A percentile compares a stretch with the other conserved stretches of the same genome.
Conservation (phyloP, 768 basidiomycete species). For the Russula olivacea region DNA sequence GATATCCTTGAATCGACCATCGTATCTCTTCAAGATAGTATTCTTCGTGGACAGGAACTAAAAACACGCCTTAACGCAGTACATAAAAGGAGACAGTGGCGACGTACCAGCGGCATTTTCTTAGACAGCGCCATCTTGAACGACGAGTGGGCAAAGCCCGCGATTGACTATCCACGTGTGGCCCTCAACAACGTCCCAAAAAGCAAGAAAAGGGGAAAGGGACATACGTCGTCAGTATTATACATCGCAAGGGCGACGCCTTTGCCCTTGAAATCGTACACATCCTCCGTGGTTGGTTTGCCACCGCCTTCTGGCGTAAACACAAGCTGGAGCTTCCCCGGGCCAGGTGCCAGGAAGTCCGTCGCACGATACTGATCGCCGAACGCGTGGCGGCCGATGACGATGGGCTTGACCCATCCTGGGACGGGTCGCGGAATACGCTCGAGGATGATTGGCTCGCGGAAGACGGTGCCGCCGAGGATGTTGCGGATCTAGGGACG, state of each 20-base stretch:
- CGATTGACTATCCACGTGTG: slow-evolving; percentile 59
- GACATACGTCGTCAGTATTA: slow-evolving; percentile 84
- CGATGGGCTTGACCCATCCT: slow-evolving; percentile 95
- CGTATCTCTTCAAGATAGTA: slow-evolving; percentile 95
- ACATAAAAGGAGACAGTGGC: neutral
- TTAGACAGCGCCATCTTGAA: slow-evolving; percentile 93
- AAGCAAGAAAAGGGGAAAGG: neutral
- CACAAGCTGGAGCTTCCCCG: slow-evolving; percentile 90
- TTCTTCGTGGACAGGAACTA: slow-evolving; percentile 98
- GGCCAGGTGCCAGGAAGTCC: slow-evolving; percentile 84
- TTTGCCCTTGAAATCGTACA: slow-evolving; percentile 89
- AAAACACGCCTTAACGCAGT: neutral
- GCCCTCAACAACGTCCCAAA: neutral
- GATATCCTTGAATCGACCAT: slow-evolving; percentile 98
- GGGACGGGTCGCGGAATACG: slow-evolving; percentile 91
- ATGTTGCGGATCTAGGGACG: slow-evolving; percentile 82
- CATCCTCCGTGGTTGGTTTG: slow-evolving; percentile 61
- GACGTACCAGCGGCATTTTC: slow-evolving; percentile 61
- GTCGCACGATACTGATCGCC: slow-evolving; percentile 98
- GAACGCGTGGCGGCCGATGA: slow-evolving; percentile 67
- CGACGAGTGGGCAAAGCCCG: slow-evolving; percentile 92
- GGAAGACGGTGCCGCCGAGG: slow-evolving; percentile 96
- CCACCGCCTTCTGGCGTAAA: slow-evolving; percentile 79
- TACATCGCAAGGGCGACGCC: slow-evolving; percentile 98
- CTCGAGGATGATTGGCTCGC: slow-evolving; percentile 91